These are phyloP conservation scores for Elaeis oleifera DNA, from an alignment of 202 grass and related monocot genomes.

Conservation along the genomic window DNA sequence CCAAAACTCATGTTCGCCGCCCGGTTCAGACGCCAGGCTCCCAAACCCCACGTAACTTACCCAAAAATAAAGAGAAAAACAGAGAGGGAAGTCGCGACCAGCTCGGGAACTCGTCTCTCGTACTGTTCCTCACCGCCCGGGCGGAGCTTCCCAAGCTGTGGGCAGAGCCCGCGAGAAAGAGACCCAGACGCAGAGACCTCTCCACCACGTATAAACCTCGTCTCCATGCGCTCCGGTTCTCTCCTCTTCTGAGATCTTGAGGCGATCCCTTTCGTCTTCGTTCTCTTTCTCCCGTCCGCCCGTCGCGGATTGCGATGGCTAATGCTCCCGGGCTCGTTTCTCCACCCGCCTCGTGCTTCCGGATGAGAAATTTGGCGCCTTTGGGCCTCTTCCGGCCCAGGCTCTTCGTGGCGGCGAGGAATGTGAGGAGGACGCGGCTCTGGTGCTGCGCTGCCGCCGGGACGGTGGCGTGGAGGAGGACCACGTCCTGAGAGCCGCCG, in stretches of 20 bases:
- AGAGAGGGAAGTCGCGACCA: too few species aligned
- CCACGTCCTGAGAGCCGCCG: conserved; percentile 1
- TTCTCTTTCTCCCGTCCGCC: conserved; percentile 8
- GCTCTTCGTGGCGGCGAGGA: background rate
- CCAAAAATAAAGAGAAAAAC: too few species aligned
- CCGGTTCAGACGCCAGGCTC: too few species aligned
- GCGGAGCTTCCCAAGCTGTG: too few species aligned
- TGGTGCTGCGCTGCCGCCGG: background rate
- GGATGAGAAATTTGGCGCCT: background rate
- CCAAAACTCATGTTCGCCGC: too few species aligned
- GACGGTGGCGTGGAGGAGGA: conserved; percentile 9
- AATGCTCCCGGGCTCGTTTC: conserved; percentile 11
- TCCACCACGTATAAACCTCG: too few species aligned
- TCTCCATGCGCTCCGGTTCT: too few species aligned
- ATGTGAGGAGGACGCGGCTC: background rate
- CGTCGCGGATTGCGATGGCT: conserved; percentile 27
- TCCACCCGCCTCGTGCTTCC: background rate
- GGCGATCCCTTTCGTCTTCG: conserved; percentile 24
- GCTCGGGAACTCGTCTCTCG: too few species aligned
- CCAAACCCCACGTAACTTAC: too few species aligned
- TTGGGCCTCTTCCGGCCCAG: background rate
- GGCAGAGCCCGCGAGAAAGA: too few species aligned
- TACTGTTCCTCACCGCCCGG: too few species aligned
- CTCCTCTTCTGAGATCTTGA: conserved; percentile 3
- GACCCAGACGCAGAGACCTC: too few species aligned